A percentile compares a stretch with the other conserved stretches of the same genome.
phyloP scores from a whole-genome alignment of 495 filamentous ascomycete species.

The Annulohypoxylon maeteangense region DNA sequence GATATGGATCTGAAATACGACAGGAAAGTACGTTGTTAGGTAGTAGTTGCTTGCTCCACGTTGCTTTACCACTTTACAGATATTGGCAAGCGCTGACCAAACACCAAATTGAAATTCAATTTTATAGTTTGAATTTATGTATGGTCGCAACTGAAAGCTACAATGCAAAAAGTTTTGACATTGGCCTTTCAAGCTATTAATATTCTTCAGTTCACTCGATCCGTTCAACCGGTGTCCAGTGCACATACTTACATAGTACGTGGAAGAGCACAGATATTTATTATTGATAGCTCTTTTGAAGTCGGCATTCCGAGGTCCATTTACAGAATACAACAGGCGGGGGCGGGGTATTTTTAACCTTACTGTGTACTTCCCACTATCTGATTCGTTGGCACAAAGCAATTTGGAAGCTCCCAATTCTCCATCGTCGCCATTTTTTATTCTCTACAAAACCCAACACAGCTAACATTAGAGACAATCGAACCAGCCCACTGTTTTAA shows the following conservation, averaged over 20 bases:
- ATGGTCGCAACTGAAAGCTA: no score
- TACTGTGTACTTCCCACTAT: not conserved
- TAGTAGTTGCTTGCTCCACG: not conserved
- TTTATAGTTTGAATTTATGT: no score
- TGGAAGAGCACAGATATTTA: not conserved
- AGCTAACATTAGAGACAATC: not conserved
- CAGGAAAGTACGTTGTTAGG: no score
- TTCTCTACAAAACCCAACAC: constrained; percentile 1
- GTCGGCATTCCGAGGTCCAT: not conserved
- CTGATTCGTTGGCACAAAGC: constrained; percentile 28
- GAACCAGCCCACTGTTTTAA: not conserved
- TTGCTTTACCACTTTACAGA: not conserved
- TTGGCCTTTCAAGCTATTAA: no score
- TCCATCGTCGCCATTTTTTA: not conserved
- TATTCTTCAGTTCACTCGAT: no score
- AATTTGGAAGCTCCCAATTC: constrained; percentile 5
- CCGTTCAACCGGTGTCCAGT: no score
- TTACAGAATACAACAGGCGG: constrained; percentile 5
- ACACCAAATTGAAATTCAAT: no score
- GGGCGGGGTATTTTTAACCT: constrained; percentile 21
- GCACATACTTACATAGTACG: no score
- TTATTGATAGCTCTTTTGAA: not conserved
- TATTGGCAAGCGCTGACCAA: not conserved
- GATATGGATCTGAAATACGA: no score
- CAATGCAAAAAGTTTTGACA: no score